Evolutionary conservation across 2,329 filamentous ascomycete genomes (phyloP).

Genomic region (Aspergillus jensenii): DNA sequence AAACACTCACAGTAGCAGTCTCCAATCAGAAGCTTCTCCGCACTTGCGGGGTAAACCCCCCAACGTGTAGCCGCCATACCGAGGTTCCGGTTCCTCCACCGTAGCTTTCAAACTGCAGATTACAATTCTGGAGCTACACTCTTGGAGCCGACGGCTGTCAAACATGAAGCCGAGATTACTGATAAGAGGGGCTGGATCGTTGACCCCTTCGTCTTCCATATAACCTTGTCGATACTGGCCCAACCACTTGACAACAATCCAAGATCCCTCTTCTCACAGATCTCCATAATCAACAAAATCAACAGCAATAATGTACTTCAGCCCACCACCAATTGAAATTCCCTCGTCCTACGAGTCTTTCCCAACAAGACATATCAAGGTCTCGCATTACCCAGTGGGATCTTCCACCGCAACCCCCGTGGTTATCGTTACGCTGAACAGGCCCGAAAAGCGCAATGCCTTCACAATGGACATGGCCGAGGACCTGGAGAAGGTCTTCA

Average conservation of each 20-base stretch:
- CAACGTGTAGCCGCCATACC: constrained; percentile 6
- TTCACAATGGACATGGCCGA: constrained; percentile 54
- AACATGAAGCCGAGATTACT: neutral
- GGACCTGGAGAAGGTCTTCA: constrained; percentile 40
- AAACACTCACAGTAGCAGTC: neutral
- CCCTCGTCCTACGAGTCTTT: constrained; percentile 38
- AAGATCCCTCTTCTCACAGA: neutral
- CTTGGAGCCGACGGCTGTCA: neutral
- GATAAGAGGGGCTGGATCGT: neutral
- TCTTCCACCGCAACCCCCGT: constrained; percentile 52
- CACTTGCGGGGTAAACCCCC: constrained; percentile 6
- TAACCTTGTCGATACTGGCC: neutral
- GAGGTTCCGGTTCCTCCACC: constrained; percentile 5
- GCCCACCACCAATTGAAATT: constrained; percentile 17
- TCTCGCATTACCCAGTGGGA: constrained; percentile 39
- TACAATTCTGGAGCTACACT: neutral
- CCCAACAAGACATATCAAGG: constrained; percentile 31
- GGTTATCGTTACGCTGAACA: constrained; percentile 53
- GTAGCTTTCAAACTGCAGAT: neutral
- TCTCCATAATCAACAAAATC: neutral
- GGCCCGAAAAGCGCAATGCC: constrained; percentile 60
- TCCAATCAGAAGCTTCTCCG: neutral
- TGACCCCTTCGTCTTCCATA: neutral
- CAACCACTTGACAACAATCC: neutral
- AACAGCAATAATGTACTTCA: constrained; percentile 6